Base-by-base conservation (phyloP, 805 yeast genomes). In the Pachysolen tannophilus region DNA sequence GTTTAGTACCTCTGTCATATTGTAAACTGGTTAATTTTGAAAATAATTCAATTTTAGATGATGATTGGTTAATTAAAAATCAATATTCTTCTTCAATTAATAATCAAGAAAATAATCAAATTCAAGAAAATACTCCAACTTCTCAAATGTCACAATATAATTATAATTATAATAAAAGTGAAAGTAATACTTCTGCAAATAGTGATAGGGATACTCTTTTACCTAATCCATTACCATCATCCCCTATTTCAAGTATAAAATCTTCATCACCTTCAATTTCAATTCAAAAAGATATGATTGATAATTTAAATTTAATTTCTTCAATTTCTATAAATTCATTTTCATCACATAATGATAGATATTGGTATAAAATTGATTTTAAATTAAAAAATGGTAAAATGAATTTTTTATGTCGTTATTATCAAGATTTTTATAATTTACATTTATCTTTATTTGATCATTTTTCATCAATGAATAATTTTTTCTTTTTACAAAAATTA, bases 1-100 rank as follows among this genome's bases (percentile, higher is more conserved):
- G 80, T 1, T 52, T 74, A 37, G 63, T 75, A 2, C 80, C 80
- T 1, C 67, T 72, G 2, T 56, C 63, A 24, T 68, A 67, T 44
- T 40, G 41, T 23, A 15, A 32, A 14, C 6, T 34, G 13, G 38
- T 34, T 7, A 28, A 32, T 11, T 28, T 26, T 9, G 20, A 9
- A 6, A 21, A 15, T 9, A 18, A 28, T 9, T 9, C 11, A 14
- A 28, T 11, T 4, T 9, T 9, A 9, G 24, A 28, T 14, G 24
- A 34, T 3, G 33, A 32, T 13, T 32, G 38, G 38, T 31, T 34
- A 18, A 20, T 29, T n/a, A 35, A 33, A 4, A 25, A 28, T 15
- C 35, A 32, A 20, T 15, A 30, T 15, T 6, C 6, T n/a, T 7
- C 5, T 9, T 23, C 29, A 15, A n/a, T 11, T n/a, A 20, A n/a